These are phyloP conservation scores for Arthrobotrys pseudoclavata DNA, from an alignment of 2,329 filamentous ascomycete species.

Conservation along the genomic window DNA sequence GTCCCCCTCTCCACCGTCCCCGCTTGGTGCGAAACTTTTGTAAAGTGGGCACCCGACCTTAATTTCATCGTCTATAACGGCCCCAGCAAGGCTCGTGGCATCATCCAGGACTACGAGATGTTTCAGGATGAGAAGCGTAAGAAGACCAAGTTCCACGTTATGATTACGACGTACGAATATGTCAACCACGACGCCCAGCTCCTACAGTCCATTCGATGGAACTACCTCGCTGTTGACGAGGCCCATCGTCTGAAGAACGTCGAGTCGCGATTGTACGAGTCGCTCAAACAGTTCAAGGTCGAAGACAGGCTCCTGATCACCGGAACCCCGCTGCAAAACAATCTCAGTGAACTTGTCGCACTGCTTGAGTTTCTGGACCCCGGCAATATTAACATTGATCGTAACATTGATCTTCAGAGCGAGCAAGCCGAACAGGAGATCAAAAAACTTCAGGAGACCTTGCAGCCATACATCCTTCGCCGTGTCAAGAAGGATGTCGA, in stretches of 20 bases:
- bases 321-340: slow-evolving; percentile 97
- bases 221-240: slow-evolving; percentile 95
- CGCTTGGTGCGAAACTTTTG: slow-evolving; percentile 98
- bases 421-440: slow-evolving; percentile 89
- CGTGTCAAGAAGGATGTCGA: slow-evolving; percentile 98
- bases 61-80: slow-evolving; percentile 98
- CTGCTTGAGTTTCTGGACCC: slow-evolving; percentile 97
- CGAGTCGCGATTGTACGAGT: slow-evolving; percentile 91
- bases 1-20: slow-evolving; percentile 97
- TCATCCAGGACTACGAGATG: slow-evolving; percentile 91
- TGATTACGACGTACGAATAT: slow-evolving; percentile 97
- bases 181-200: slow-evolving; percentile 88
- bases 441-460: slow-evolving; percentile 83
- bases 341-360: slow-evolving; percentile 89
- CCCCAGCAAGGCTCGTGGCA: slow-evolving; percentile 84
- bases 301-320: slow-evolving; percentile 94
- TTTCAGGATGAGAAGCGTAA: slow-evolving; percentile 86
- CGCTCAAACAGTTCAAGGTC: slow-evolving; percentile 85
- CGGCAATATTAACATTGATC: slow-evolving; percentile 90
- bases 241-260: slow-evolving; percentile 96
- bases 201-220: slow-evolving; percentile 93
- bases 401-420: slow-evolving; percentile 86
- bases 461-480: slow-evolving; percentile 93
- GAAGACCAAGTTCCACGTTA: slow-evolving; percentile 95
- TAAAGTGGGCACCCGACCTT: slow-evolving; percentile 92